Evolutionary conservation across 257 asterid species (phyloP), one percentile per base, ranked within the genome.

Genomic region (Nicotiana attenuata): DNA sequence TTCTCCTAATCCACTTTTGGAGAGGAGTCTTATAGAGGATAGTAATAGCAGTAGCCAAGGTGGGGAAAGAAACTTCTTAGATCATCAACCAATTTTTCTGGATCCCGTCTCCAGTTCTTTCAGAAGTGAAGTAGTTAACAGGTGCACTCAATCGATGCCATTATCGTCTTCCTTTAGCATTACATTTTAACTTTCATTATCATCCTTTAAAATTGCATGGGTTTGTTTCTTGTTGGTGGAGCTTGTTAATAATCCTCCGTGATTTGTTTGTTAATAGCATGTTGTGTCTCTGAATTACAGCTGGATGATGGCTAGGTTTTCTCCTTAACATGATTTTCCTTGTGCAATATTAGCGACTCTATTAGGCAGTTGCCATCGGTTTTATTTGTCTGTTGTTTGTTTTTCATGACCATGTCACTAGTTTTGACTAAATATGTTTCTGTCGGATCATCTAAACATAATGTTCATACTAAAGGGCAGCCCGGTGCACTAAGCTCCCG

Each of bases 61-160:
- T 41, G 83, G 86, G 65, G 91, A 87, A 66, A 86, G 86, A 82
- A 88, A 78, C 86, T 65, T 87, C 33, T 56, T 71, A 47, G 77
- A 47, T 81, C 84, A 84, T 78, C 91, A 85, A 71, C 78, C 83
- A 50, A 90, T 83, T 41, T 82, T 59, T 17, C 50, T 81, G 61
- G 92, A 90, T 79, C 92, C 85, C 84, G 84, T 85, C 80, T 81
- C 86, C 16, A 85, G 88, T 84, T 89, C 92, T 69, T 83, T 87
- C 71, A 82, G 90, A 85, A 85, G 92, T 88, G 93, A 89, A 66
- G 65, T 84, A 83, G 82, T 83, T 65, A 86, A 81, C 90, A 93
- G 93, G 97, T 92, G 80, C 63, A 83, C 64, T 73, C 76, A 59
- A 73, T 64, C 68, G 56, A 47, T 64, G 26, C 63, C 59, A 65